Evolutionary conservation across 148 eudicot genomes (phyloP).

Genomic region (Drosera capensis): DNA sequence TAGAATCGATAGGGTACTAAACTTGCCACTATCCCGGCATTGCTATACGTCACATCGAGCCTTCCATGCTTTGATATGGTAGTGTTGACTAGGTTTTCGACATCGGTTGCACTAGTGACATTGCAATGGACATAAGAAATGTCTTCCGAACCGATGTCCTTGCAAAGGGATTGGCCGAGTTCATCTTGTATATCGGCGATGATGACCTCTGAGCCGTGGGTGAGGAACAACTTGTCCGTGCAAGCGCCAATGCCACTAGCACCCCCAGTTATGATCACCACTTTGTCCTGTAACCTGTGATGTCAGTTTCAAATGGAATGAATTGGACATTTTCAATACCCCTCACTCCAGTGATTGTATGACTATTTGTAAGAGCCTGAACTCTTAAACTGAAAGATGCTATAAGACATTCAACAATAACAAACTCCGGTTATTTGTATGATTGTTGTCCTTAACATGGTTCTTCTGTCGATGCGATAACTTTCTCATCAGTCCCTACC

Average conservation of each 20-base stretch:
- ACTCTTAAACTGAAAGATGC: too few species aligned
- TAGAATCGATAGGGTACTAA: neutral
- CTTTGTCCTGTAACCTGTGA: slow-evolving; percentile 4
- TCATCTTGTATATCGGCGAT: slow-evolving; percentile 9
- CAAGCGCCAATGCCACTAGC: slow-evolving; percentile 10
- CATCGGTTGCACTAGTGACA: neutral
- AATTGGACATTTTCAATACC: too few species aligned
- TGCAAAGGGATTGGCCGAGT: slow-evolving; percentile 4
- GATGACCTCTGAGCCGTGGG: slow-evolving; percentile 9
- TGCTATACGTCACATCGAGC: neutral
- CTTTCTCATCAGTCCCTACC: too few species aligned
- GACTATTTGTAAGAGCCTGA: too few species aligned
- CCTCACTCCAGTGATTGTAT: too few species aligned
- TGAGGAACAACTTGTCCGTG: slow-evolving; percentile 7
- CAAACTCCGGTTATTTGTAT: too few species aligned
- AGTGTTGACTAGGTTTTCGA: neutral
- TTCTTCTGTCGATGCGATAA: too few species aligned
- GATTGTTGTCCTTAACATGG: too few species aligned
- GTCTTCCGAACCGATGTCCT: neutral
- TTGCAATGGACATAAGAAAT: slow-evolving; percentile 15
- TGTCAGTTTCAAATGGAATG: too few species aligned
- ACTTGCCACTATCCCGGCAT: neutral
- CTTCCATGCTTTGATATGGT: neutral
- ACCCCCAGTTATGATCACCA: slow-evolving; percentile 10
- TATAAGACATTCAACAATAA: too few species aligned